A percentile compares a stretch with the other conserved stretches of the same genome.
Evolutionary conservation across 140 eudicot species (phyloP).

Genomic region (Erigeron philadelphicus): DNA sequence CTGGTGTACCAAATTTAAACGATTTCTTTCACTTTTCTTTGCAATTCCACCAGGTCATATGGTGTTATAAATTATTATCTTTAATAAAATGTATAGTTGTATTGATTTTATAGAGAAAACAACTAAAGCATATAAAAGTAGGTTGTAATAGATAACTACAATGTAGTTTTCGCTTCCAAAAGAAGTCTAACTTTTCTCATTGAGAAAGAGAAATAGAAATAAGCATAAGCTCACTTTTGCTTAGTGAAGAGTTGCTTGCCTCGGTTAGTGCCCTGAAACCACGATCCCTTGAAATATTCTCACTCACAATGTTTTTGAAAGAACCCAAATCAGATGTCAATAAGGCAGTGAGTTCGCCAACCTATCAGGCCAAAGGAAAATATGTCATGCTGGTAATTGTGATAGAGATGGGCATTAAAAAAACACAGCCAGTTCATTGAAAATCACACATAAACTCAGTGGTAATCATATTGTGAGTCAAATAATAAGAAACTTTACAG

Average conservation of each 20-base stretch:
- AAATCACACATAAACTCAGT: not conserved
- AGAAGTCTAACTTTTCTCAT: conserved; percentile 27
- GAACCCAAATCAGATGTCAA: conserved; percentile 96
- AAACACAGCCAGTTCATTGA: not conserved
- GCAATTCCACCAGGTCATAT: conserved; percentile 13
- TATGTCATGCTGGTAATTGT: not conserved
- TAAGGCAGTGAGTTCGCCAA: conserved; percentile 90
- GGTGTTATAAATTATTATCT: conserved; percentile 10
- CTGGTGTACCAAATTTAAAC: not conserved
- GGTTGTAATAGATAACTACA: not conserved
- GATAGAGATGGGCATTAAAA: not conserved
- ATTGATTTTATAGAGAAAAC: not conserved
- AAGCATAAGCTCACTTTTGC: conserved; percentile 80
- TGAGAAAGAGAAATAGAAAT: conserved; percentile 29
- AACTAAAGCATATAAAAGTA: conserved; percentile 15
- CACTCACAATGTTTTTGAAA: conserved; percentile 74
- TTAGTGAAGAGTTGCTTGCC: conserved; percentile 98
- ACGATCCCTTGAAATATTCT: conserved; percentile 87
- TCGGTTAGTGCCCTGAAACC: conserved; percentile 98
- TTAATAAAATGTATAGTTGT: not conserved
- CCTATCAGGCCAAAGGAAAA: conserved; percentile 43
- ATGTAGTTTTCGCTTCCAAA: conserved; percentile 4
- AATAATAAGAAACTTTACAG: conserved; percentile 4
- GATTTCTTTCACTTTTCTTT: not conserved
- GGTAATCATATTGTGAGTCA: not conserved